Percentiles rank a stretch among this genome's conserved stretches.
Conservation (phyloP, 371 early-diverging fungal species). For the Batkoa obscura region DNA sequence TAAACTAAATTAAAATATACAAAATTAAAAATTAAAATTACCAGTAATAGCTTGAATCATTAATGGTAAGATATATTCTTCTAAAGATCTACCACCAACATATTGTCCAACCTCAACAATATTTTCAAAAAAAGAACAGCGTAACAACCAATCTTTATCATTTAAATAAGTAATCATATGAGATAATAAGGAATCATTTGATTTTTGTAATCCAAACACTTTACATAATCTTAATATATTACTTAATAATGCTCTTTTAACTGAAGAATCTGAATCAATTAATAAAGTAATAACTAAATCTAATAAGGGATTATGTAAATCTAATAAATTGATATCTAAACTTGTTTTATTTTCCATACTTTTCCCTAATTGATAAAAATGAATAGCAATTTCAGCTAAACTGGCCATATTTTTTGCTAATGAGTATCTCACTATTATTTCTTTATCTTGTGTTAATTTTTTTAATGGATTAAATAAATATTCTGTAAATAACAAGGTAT, state of each 20-base stretch:
- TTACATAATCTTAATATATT: slow-evolving; percentile 61
- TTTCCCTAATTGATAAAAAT: slow-evolving; percentile 53
- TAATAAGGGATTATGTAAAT: slow-evolving; percentile 50
- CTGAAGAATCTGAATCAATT: slow-evolving; percentile 44
- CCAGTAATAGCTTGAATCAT: slow-evolving; percentile 78
- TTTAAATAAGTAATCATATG: slow-evolving; percentile 92
- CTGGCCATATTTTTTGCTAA: slow-evolving; percentile 65
- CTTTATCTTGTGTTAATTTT: slow-evolving; percentile 42
- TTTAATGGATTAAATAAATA: slow-evolving; percentile 63
- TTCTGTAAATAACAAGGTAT: slow-evolving; percentile 73
- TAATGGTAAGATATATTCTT: slow-evolving; percentile 83
- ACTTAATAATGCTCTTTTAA: slow-evolving; percentile 53
- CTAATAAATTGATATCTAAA: too few species aligned
- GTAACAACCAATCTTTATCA: slow-evolving; percentile 76
- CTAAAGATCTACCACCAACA: slow-evolving; percentile 65
- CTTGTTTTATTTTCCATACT: too few species aligned
- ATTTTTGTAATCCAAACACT: slow-evolving; percentile 64
- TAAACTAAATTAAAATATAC: neutral
- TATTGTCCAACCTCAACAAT: slow-evolving; percentile 75
- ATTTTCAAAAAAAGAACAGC: slow-evolving; percentile 78
- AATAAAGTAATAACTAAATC: slow-evolving; percentile 46
- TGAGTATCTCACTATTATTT: slow-evolving; percentile 55
- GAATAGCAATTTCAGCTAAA: slow-evolving; percentile 54
- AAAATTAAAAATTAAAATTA: slow-evolving; percentile 14
- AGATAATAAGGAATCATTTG: slow-evolving; percentile 63